phyloP scores from a whole-genome alignment of 2,329 filamentous ascomycete species.

The Claviceps spartinae region DNA sequence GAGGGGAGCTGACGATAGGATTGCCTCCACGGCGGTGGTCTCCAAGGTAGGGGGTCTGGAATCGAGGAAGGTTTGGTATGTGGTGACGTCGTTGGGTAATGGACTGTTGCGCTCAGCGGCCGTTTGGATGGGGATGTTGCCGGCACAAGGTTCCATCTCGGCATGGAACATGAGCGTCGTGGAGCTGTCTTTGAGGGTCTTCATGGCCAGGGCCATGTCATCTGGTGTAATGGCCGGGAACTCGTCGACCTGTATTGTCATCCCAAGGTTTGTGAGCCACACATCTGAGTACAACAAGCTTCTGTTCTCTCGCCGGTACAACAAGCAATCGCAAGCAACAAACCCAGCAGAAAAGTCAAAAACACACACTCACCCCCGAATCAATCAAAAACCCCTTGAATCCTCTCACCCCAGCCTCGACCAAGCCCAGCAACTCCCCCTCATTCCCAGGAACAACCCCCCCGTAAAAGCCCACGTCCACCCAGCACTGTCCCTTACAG shows the following conservation, averaged over 20 bases:
- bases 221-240: slow-evolving; percentile 77
- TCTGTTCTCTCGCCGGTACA: too few relatives aligned
- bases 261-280: background rate
- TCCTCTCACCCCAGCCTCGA: slow-evolving; percentile 75
- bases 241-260: slow-evolving; percentile 61
- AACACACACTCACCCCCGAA: slow-evolving; percentile 58
- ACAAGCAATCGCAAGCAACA: too few relatives aligned
- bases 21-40: slow-evolving; percentile 78
- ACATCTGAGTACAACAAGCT: too few relatives aligned
- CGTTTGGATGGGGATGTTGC: slow-evolving; percentile 12
- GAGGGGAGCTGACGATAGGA: slow-evolving; percentile 65
- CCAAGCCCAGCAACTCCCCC: slow-evolving; percentile 61
- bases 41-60: slow-evolving; percentile 84
- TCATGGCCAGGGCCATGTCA: slow-evolving; percentile 72
- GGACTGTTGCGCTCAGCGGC: too few relatives aligned
- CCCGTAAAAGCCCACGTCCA: slow-evolving; percentile 97
- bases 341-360: too few relatives aligned
- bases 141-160: slow-evolving; percentile 85
- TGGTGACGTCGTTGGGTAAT: slow-evolving; percentile 45
- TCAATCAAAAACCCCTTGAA: slow-evolving; percentile 98
- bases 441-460: slow-evolving; percentile 87
- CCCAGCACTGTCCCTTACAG: slow-evolving; percentile 82
- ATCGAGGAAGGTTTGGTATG: slow-evolving; percentile 82
- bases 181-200: slow-evolving; percentile 61
- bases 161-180: slow-evolving; percentile 99